A percentile compares a stretch with the other conserved stretches of the same genome.
phyloP scores from a whole-genome alignment of 2,329 filamentous ascomycete species.

The Penicillium sp. region DNA sequence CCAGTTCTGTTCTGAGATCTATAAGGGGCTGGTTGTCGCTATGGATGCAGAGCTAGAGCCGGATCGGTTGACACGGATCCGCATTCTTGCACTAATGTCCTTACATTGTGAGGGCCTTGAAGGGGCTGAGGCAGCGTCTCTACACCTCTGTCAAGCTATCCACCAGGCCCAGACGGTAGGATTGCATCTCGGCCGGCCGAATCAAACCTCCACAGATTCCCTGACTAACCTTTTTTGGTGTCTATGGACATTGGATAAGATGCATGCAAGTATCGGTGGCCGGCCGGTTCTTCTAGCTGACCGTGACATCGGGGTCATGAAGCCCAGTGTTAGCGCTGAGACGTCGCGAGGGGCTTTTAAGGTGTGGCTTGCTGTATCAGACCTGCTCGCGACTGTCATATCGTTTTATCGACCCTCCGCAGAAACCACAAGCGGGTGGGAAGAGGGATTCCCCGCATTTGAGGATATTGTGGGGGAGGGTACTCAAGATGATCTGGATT shows the following conservation, averaged over 20 bases:
- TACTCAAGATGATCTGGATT: slow-evolving; percentile 27
- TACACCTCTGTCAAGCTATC: slow-evolving; percentile 42
- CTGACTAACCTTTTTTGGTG: slow-evolving; percentile 40
- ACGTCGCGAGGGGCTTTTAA: slow-evolving; percentile 29
- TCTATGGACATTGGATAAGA: slow-evolving; percentile 43
- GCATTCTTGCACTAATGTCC: slow-evolving; percentile 40
- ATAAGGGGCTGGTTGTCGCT: slow-evolving; percentile 36
- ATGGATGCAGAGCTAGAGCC: slow-evolving; percentile 40
- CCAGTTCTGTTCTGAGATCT: slow-evolving; percentile 39
- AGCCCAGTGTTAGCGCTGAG: slow-evolving; percentile 22
- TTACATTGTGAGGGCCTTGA: slow-evolving; percentile 43
- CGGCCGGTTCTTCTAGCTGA: slow-evolving; percentile 41
- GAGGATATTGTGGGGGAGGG: slow-evolving; percentile 33
- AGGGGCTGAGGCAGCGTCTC: slow-evolving; percentile 40
- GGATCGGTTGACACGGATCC: slow-evolving; percentile 39
- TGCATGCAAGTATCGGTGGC: slow-evolving; percentile 43
- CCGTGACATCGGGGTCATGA: slow-evolving; percentile 39
- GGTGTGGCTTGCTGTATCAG: slow-evolving; percentile 40
- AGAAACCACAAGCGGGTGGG: slow-evolving; percentile 38
- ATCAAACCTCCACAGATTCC: slow-evolving; percentile 29
- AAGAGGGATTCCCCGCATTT: slow-evolving; percentile 40
- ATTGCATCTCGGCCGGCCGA: slow-evolving; percentile 40
- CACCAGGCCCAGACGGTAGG: slow-evolving; percentile 42
- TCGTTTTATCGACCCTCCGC: slow-evolving; percentile 41
- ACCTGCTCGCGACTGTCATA: slow-evolving; percentile 39